These are phyloP conservation scores for Candida albicans DNA, from an alignment of 1,139 yeast species.

Conservation along the genomic window DNA sequence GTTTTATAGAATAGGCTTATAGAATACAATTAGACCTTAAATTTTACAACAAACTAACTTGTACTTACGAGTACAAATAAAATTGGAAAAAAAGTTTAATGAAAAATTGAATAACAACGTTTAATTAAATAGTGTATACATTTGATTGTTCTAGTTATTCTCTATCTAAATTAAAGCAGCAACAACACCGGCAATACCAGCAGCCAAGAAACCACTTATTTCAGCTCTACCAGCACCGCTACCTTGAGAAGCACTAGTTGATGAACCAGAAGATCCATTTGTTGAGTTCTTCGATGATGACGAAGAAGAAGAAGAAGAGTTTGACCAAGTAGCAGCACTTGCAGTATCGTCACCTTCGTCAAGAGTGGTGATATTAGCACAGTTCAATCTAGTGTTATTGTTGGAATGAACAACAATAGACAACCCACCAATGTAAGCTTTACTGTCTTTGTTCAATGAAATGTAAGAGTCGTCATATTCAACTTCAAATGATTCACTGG, in stretches of 20 bases:
- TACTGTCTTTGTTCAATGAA: conserved; percentile 36
- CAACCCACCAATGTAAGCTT: conserved; percentile 38
- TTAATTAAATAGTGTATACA: no score
- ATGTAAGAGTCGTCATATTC: conserved; percentile 37
- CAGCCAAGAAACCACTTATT: conserved; percentile 14
- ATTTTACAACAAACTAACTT: not conserved
- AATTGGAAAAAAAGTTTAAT: not conserved
- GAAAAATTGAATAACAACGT: not conserved
- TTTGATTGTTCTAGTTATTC: no score
- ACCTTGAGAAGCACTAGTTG: conserved; percentile 13
- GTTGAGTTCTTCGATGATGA: not conserved
- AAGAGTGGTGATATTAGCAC: conserved; percentile 37
- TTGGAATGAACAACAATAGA: conserved; percentile 40
- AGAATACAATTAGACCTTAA: not conserved
- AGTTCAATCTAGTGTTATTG: conserved; percentile 36
- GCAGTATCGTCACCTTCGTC: not conserved
- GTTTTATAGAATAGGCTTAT: not conserved
- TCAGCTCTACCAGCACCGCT: conserved; percentile 16
- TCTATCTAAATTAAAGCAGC: conserved; percentile 12
- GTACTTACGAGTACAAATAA: not conserved
- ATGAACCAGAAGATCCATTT: conserved; percentile 10
- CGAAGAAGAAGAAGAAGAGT: conserved; percentile 2
- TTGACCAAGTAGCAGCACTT: conserved; percentile 1
- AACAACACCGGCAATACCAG: conserved; percentile 16
- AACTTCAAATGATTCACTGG: conserved; percentile 24